Conservation (phyloP, 306 rosid species). For the Crataegus laevigata region DNA sequence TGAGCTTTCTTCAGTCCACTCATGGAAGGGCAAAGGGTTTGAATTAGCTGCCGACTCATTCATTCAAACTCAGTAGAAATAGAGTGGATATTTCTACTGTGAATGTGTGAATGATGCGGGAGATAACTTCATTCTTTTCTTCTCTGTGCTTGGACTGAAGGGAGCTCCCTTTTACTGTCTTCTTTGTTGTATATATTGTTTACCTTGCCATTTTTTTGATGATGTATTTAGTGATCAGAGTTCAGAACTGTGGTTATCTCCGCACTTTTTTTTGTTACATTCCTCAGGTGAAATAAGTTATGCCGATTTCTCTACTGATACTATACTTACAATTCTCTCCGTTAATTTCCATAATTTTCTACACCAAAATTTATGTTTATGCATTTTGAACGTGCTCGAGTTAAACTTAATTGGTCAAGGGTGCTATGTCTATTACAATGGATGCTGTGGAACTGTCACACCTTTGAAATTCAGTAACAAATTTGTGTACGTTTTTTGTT, state of each 20-base stretch:
- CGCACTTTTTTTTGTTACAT: neutral
- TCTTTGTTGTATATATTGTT: neutral
- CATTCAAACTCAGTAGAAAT: conserved; percentile 77
- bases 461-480: neutral
- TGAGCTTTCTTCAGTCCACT: conserved; percentile 97
- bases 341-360: neutral
- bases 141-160: conserved; percentile 95
- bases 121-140: conserved; percentile 59
- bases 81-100: conserved; percentile 29
- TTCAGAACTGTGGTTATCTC: neutral
- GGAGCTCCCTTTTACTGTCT: conserved; percentile 78
- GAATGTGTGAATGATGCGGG: conserved; percentile 96
- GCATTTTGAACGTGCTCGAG: neutral
- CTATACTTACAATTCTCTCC: neutral
- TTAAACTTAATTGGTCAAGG: neutral
- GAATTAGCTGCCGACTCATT: conserved; percentile 96
- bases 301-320: neutral
- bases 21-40: conserved; percentile 59
- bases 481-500: neutral
- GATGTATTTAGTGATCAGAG: neutral
- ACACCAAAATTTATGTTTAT: neutral
- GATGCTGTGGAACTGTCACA: neutral
- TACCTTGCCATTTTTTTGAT: neutral
- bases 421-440: neutral
- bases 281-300: neutral